phyloP scores from a whole-genome alignment of 768 basidiomycete genomes.

The Mrakia hoshinonis region DNA sequence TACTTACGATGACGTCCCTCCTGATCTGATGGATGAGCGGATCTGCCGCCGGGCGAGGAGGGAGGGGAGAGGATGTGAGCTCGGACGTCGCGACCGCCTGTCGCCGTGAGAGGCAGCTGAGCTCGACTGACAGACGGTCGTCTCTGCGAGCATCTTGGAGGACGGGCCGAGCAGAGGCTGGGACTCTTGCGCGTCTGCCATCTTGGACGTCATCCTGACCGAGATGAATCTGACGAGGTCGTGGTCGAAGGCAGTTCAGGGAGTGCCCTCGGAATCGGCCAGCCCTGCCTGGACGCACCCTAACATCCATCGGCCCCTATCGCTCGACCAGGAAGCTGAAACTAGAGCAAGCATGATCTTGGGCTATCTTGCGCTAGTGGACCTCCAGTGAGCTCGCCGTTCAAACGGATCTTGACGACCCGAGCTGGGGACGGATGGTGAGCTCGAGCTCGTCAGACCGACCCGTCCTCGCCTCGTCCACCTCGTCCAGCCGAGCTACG shows the following conservation, averaged over 20 bases:
- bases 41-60: slow-evolving; percentile 34
- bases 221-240: neutral
- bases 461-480: neutral
- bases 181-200: slow-evolving; percentile 9
- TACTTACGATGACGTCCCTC: slow-evolving; percentile 35
- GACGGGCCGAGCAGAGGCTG: slow-evolving; percentile 9
- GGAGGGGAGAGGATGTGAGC: slow-evolving; percentile 9
- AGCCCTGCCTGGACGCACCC: neutral
- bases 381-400: too few relatives aligned
- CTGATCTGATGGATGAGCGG: slow-evolving; percentile 73
- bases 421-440: too few relatives aligned
- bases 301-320: too few relatives aligned
- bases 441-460: too few relatives aligned
- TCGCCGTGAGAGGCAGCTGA: neutral
- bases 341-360: too few relatives aligned
- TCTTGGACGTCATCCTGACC: neutral
- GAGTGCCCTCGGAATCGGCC: neutral
- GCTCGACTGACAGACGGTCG: slow-evolving; percentile 21
- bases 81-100: neutral
- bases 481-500: neutral
- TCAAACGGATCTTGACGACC: too few relatives aligned
- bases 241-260: neutral
- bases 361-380: too few relatives aligned
- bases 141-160: slow-evolving; percentile 7
- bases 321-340: too few relatives aligned